Percentiles rank a stretch among this genome's conserved stretches.
phyloP scores from a whole-genome alignment of 768 basidiomycete species.

The Hericium rajendrae region DNA sequence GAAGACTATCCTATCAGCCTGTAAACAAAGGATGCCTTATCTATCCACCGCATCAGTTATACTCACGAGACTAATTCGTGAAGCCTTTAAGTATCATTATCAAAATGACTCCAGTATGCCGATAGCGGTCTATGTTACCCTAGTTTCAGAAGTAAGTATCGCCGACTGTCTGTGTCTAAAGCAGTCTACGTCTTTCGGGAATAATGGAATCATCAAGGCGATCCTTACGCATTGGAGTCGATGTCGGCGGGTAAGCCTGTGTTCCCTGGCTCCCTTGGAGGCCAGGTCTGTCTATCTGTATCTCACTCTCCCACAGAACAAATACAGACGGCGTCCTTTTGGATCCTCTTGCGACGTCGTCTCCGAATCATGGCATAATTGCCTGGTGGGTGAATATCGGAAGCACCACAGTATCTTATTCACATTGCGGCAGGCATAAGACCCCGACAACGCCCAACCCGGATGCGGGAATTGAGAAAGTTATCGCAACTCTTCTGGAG shows the following conservation, averaged over 20 bases:
- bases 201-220: neutral
- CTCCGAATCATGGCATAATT: neutral
- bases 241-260: slow-evolving; percentile 24
- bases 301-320: neutral
- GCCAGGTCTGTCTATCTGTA: neutral
- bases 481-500: slow-evolving; percentile 36
- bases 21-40: too few relatives aligned
- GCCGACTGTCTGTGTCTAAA: too few relatives aligned
- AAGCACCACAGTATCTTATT: neutral
- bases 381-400: neutral
- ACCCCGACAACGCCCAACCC: slow-evolving; percentile 47
- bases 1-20: too few relatives aligned
- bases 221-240: slow-evolving; percentile 22
- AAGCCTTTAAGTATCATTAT: too few relatives aligned
- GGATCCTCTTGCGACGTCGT: neutral
- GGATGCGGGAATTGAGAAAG: slow-evolving; percentile 47
- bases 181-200: too few relatives aligned
- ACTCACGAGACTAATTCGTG: too few relatives aligned
- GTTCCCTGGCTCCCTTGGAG: slow-evolving; percentile 19
- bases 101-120: too few relatives aligned
- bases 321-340: neutral
- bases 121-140: too few relatives aligned
- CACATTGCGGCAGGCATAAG: slow-evolving; percentile 23
- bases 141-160: too few relatives aligned
- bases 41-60: too few relatives aligned